phyloP scores from a whole-genome alignment of 2,329 filamentous ascomycete species.

The Zalaria sp. region DNA sequence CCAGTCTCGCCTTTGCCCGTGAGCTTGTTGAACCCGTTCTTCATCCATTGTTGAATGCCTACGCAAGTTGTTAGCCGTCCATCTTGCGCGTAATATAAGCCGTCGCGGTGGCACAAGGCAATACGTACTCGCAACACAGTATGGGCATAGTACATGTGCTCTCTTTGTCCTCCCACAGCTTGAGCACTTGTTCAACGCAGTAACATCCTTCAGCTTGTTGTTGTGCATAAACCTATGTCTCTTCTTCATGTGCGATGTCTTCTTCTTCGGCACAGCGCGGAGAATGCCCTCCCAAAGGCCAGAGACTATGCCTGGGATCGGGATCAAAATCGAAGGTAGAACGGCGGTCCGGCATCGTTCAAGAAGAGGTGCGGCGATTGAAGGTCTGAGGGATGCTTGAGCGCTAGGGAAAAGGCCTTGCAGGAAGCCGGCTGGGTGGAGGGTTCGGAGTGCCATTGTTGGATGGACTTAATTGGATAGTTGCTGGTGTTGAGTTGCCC shows the following conservation, averaged over 20 bases:
- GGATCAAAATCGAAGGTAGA: slow-evolving; percentile 44
- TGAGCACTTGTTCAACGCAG: slow-evolving; percentile 73
- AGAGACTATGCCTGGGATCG: slow-evolving; percentile 56
- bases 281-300: slow-evolving; percentile 89
- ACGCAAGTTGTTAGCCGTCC: not conserved
- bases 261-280: slow-evolving; percentile 93
- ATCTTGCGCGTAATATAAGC: not conserved
- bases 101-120: not conserved
- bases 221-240: slow-evolving; percentile 87
- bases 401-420: slow-evolving; percentile 40
- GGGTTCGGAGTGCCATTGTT: slow-evolving; percentile 24
- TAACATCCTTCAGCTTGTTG: slow-evolving; percentile 86
- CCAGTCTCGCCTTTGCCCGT: slow-evolving; percentile 3
- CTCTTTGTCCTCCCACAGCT: slow-evolving; percentile 80
- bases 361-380: slow-evolving; percentile 23
- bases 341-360: slow-evolving; percentile 34
- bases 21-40: slow-evolving; percentile 18
- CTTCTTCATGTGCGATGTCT: slow-evolving; percentile 94
- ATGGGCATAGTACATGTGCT: slow-evolving; percentile 75
- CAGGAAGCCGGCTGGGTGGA: slow-evolving; percentile 25
- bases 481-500: not conserved
- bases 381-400: slow-evolving; percentile 25
- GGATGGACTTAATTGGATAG: too few relatives aligned
- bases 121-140: slow-evolving; percentile 69
- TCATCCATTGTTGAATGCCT: slow-evolving; percentile 21